A percentile compares a stretch with the other conserved stretches of the same genome.
Conservation (phyloP, 257 asterid species). For the Coffea canephora region DNA sequence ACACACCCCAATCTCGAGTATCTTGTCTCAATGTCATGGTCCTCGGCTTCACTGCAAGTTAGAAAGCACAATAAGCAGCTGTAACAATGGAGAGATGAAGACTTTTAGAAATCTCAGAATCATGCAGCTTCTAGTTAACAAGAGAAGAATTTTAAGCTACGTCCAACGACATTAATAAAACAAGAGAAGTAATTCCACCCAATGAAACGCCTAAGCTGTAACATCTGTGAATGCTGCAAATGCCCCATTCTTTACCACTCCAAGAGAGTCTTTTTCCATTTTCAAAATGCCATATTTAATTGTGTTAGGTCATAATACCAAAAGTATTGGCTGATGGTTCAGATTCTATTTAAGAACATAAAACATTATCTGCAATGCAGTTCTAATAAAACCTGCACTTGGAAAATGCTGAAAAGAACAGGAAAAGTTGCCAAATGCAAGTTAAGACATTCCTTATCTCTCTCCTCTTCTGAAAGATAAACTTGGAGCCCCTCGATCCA, state of each 20-base stretch:
- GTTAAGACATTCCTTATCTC: neutral
- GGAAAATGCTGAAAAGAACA: neutral
- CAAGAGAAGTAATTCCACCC: neutral
- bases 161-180: neutral
- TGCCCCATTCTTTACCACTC: neutral
- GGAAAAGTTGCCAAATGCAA: neutral
- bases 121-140: constrained; percentile 2
- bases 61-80: constrained; percentile 70
- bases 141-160: neutral
- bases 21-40: constrained; percentile 62
- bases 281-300: neutral
- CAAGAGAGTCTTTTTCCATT: neutral
- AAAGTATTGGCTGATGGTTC: neutral
- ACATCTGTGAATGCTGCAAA: neutral
- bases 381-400: neutral
- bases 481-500: neutral
- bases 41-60: constrained; percentile 76
- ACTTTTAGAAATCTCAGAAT: constrained; percentile 29
- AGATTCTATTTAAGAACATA: neutral
- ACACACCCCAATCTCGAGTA: constrained; percentile 48
- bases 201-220: neutral
- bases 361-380: neutral
- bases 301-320: neutral
- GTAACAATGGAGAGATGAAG: constrained; percentile 35
- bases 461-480: neutral